A percentile compares a stretch with the other conserved stretches of the same genome.
Evolutionary conservation across 352 stramenopile genomes (phyloP).

Genomic region (Pythium guiyangense): DNA sequence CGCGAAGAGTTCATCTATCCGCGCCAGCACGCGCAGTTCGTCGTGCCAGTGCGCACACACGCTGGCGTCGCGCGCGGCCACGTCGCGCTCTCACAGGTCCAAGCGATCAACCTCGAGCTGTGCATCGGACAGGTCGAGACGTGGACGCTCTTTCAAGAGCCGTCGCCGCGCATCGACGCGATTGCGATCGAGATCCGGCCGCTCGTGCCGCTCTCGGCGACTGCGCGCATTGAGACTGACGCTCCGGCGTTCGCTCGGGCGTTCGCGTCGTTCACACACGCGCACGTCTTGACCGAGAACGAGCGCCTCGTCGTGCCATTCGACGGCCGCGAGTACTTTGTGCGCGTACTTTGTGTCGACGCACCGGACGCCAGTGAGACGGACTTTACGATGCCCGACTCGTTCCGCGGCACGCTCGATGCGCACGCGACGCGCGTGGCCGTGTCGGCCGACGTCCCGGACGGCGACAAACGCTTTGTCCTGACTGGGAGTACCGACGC

Average conservation of each 20-base stretch:
- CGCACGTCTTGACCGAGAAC: slow-evolving; percentile 74
- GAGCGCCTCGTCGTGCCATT: slow-evolving; percentile 63
- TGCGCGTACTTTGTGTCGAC: slow-evolving; percentile 68
- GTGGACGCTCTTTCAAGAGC: slow-evolving; percentile 72
- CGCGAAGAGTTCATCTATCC: slow-evolving; percentile 47
- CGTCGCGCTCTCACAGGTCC: slow-evolving; percentile 56
- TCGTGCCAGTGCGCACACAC: slow-evolving; percentile 45
- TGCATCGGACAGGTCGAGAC: slow-evolving; percentile 65
- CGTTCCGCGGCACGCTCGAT: slow-evolving; percentile 64
- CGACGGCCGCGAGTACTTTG: slow-evolving; percentile 54
- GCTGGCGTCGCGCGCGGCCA: slow-evolving; percentile 32
- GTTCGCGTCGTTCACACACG: slow-evolving; percentile 50
- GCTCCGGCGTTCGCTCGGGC: slow-evolving; percentile 42
- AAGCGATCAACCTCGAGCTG: slow-evolving; percentile 81
- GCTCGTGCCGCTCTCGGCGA: slow-evolving; percentile 9
- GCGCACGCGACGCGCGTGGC: slow-evolving; percentile 50
- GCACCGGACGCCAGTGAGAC: slow-evolving; percentile 69
- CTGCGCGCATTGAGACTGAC: slow-evolving; percentile 26
- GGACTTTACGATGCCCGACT: slow-evolving; percentile 83
- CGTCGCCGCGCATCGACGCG: slow-evolving; percentile 28
- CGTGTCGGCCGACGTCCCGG: slow-evolving; percentile 46
- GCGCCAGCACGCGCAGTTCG: slow-evolving; percentile 71
- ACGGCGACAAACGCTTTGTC: slow-evolving; percentile 22
- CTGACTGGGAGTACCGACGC: slow-evolving; percentile 11
- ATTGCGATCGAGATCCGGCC: slow-evolving; percentile 73